These are phyloP conservation scores for Tetracladium maxilliforme DNA, from an alignment of 2,329 filamentous ascomycete species.

Conservation along the genomic window DNA sequence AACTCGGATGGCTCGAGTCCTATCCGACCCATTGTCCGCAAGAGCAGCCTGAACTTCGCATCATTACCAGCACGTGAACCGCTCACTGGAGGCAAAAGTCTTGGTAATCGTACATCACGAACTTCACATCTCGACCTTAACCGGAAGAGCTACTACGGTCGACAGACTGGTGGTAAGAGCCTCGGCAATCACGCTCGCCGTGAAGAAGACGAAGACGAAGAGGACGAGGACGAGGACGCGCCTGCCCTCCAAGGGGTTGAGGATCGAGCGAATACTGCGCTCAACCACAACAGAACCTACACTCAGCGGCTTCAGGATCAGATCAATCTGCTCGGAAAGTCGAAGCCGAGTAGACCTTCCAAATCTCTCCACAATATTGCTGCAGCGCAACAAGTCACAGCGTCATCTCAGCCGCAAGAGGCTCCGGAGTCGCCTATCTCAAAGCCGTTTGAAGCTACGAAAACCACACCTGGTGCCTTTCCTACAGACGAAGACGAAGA, in stretches of 20 bases:
- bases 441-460: conserved; percentile 4
- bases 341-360: conserved; percentile 17
- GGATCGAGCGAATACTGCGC: conserved; percentile 32
- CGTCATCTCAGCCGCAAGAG: conserved; percentile 3
- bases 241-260: conserved; percentile 9
- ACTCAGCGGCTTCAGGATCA: conserved; percentile 87
- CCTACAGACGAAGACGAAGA: conserved; percentile 44
- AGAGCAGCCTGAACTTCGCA: conserved; percentile 91
- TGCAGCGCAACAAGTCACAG: conserved; percentile 2
- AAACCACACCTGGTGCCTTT: conserved; percentile 40
- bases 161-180: conserved; percentile 61
- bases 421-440: conserved; percentile 4
- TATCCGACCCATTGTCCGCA: conserved; percentile 63
- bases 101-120: conserved; percentile 57
- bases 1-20: conserved; percentile 61
- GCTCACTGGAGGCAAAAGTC: conserved; percentile 68
- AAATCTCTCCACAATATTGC: conserved; percentile 13
- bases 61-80: conserved; percentile 85
- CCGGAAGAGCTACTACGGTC: conserved; percentile 60
- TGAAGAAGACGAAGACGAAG: conserved; percentile 26
- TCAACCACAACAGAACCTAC: conserved; percentile 71
- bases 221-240: conserved; percentile 35
- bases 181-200: conserved; percentile 34
- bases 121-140: conserved; percentile 64
- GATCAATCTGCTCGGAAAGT: conserved; percentile 60